These are phyloP conservation scores for Yarrowia sp. DNA, from an alignment of 805 yeast genomes.

Conservation along the genomic window DNA sequence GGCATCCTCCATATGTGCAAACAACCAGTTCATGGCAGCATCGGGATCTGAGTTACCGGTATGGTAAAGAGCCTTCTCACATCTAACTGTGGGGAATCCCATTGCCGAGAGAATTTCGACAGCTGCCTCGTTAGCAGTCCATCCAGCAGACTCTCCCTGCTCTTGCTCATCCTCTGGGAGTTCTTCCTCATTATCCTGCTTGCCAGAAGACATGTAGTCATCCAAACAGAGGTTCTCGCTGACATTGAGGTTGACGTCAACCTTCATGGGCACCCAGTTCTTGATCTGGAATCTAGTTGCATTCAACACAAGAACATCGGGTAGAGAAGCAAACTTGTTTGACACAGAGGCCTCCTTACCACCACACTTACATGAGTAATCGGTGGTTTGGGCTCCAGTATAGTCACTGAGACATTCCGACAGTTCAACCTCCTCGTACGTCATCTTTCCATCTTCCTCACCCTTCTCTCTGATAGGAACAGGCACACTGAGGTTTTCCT, in stretches of 20 bases:
- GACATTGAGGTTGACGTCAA: slow-evolving; percentile 64
- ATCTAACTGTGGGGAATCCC: slow-evolving; percentile 81
- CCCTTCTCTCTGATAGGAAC: slow-evolving; percentile 40
- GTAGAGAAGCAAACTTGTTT: slow-evolving; percentile 57
- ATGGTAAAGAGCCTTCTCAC: slow-evolving; percentile 61
- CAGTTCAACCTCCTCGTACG: slow-evolving; percentile 50
- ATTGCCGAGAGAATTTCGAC: slow-evolving; percentile 59
- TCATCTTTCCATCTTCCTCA: slow-evolving; percentile 45
- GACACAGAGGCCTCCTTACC: slow-evolving; percentile 42
- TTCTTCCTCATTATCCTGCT: slow-evolving; percentile 43
- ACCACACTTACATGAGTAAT: slow-evolving; percentile 62
- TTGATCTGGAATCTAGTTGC: slow-evolving; percentile 78
- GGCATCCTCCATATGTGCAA: slow-evolving; percentile 82
- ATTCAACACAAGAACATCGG: slow-evolving; percentile 65
- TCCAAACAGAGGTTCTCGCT: slow-evolving; percentile 47
- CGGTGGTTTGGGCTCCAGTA: slow-evolving; percentile 52
- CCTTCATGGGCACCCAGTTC: slow-evolving; percentile 87
- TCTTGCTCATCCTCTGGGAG: slow-evolving; percentile 39
- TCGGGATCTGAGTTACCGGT: slow-evolving; percentile 68
- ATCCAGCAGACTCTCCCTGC: slow-evolving; percentile 22
- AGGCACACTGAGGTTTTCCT: slow-evolving; percentile 64
- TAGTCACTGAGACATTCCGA: slow-evolving; percentile 47
- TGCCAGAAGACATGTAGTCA: slow-evolving; percentile 43
- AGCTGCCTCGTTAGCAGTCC: slow-evolving; percentile 50
- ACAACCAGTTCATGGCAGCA: slow-evolving; percentile 84